phyloP scores from a whole-genome alignment of 768 basidiomycete genomes.

The Rhizopogon vinicolor region DNA sequence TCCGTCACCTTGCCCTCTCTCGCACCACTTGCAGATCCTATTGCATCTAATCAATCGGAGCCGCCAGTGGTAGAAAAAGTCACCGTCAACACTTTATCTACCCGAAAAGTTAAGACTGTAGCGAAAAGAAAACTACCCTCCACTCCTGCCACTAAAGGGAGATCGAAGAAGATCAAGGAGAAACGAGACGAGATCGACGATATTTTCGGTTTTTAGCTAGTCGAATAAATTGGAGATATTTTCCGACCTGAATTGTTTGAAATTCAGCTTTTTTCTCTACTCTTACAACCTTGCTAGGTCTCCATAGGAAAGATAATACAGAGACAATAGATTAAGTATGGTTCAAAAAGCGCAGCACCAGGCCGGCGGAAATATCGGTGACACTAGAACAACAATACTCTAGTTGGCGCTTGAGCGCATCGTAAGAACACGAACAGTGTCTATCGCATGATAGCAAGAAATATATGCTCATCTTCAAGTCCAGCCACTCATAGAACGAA shows the following conservation, averaged over 20 bases:
- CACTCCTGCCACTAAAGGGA: neutral
- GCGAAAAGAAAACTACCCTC: neutral
- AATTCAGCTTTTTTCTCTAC: neutral
- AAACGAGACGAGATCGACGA: conserved; percentile 60
- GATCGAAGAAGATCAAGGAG: conserved; percentile 31
- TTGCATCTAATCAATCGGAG: neutral
- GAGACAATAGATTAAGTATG: neutral
- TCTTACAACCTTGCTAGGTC: neutral
- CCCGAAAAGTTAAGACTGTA: neutral
- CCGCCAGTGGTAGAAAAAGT: neutral
- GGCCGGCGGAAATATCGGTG: neutral
- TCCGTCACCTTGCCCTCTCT: neutral
- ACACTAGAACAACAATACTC: neutral
- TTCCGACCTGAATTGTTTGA: neutral
- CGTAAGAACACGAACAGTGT: neutral
- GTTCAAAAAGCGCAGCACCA: neutral
- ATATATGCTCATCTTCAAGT: neutral
- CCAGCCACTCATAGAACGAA: conserved; percentile 34
- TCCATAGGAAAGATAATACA: neutral
- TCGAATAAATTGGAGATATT: neutral
- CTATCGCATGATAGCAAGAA: neutral
- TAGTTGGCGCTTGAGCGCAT: neutral
- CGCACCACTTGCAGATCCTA: too few species aligned
- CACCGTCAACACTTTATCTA: neutral
- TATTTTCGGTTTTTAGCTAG: conserved; percentile 47